Base-by-base conservation (phyloP, 306 rosid species). In the Sicyos edulis region DNA sequence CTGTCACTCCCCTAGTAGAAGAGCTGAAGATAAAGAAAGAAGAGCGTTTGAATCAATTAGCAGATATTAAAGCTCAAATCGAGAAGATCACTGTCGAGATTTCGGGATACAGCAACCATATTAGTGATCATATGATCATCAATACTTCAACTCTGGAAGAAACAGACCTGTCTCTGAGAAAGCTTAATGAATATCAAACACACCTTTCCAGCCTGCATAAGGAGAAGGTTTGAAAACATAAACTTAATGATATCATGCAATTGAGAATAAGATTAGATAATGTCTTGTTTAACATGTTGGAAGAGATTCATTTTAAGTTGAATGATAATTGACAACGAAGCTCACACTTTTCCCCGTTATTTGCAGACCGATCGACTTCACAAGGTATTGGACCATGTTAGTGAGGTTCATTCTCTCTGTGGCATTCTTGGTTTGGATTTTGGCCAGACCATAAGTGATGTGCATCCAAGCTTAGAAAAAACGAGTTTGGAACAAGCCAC, bases 81-180 rank as follows among this genome's bases (percentile, higher is more conserved):
- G 98, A 90, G 61, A 93, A 80, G 88, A 86, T 93, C 69, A 86
- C 91, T 49, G 92, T 89, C n/a, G 98, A 93, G 68, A 88, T 93
- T 79, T 84, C 91, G 24, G 98, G 96, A 78, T 80, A 76, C 66
- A 80, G 58, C 47, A 32, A 61, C 74, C 73, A 82, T 49, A 47
- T 73, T 75, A 83, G 80, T 70, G 56, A 66, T 70, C 59, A 57
- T 37, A 56, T 79, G 10, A 60, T 81, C 59, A 68, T 82, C 53
- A 61, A 71, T 74, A 64, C 84, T 60, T 29, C 77, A 50, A 61
- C 72, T 71, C 63, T 75, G 52, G 97, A 83, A 26, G 97, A 90
- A 17, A 87, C 86, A 21, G 98, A 93, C 76, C 73, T 90, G 78
- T 93, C 98, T 0, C 79, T 83, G 62, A 86, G 98, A 85, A 90